Evolutionary conservation across 176 grass and related monocot species (phyloP).

Genomic region (Oryza coarctata): DNA sequence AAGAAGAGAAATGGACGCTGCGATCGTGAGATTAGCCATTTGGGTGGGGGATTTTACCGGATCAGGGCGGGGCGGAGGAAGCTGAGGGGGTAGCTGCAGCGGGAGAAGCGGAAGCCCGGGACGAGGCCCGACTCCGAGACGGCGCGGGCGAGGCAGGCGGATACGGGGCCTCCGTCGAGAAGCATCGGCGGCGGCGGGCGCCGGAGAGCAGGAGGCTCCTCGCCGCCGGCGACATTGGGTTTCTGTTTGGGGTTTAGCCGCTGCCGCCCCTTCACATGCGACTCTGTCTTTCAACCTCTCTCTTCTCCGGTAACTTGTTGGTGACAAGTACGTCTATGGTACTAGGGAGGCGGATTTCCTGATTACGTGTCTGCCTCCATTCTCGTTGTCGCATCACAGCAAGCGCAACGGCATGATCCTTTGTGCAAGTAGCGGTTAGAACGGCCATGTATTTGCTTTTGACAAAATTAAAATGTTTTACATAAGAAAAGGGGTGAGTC

Average conservation of each 20-base stretch:
- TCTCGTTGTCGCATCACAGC: too few relatives aligned
- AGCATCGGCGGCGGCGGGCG: not conserved
- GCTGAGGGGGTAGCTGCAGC: conserved; percentile 90
- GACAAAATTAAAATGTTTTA: too few relatives aligned
- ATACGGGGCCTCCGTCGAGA: conserved; percentile 8
- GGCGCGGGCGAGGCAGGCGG: conserved; percentile 83
- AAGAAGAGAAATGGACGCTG: not conserved
- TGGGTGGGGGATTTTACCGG: conserved; percentile 18
- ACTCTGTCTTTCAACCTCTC: too few relatives aligned
- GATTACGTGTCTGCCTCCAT: not conserved
- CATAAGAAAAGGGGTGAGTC: too few relatives aligned
- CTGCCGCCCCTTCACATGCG: too few relatives aligned
- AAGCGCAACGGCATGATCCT: too few relatives aligned
- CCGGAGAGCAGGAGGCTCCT: conserved; percentile 32
- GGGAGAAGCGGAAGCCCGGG: conserved; percentile 86
- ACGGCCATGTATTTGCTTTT: too few relatives aligned
- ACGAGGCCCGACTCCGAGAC: conserved; percentile 80
- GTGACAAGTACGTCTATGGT: not conserved
- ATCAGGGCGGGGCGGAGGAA: conserved; percentile 82
- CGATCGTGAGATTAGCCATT: not conserved
- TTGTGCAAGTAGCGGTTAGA: too few relatives aligned
- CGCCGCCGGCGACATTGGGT: conserved; percentile 47
- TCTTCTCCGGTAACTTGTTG: not conserved
- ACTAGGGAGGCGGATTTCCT: not conserved
- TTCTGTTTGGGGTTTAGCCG: conserved; percentile 22